Base-by-base conservation (phyloP, 192 early-diverging fungal genomes). In the Rhizoclosmatium sp. region DNA sequence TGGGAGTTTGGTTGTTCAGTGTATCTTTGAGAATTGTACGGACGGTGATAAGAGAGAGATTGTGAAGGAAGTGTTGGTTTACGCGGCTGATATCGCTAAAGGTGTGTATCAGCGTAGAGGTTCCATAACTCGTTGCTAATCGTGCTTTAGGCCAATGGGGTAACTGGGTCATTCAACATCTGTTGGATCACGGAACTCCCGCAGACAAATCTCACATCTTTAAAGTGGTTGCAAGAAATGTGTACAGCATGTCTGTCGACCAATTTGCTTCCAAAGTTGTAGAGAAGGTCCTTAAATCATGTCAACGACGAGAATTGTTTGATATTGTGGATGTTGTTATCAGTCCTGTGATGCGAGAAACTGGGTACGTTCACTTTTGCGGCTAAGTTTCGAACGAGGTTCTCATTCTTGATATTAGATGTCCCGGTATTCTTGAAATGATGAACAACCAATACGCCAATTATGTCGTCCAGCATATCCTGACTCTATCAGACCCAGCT, bases 101-200 rank as follows among this genome's bases (percentile, higher is more conserved):
- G 91, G 86, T 86, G 56, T 3, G 62, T 45, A 42, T 61, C 12
- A 31, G 46, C 49, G 78, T 44, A 48, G 19, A 42, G 59, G n/a
- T 31, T 4, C 3, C 49, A 19, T 21, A 39, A 21, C 9, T 5
- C 12, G 12, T n/a, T 14, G 5, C 59, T 48, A 4, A 59, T 65
- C 65, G 42, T 40, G 42, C 9, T 61, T 72, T 48, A 83, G 87
- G 93, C 12, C 93, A 94, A 78, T 94, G 93, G 93, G 93, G 93
- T 16, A 94, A 94, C 80, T 94, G 93, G 93, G 93, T 94, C 2
- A 92, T 93, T 60, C 93, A 94, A 65, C 93, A 94, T 75, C 82
- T 94, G 2, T 82, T 94, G 4, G 93, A 94, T 71, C 89, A 94
- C 65, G 89, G 89, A 2, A 51, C 80, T 4, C 82, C 81, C 0